These are phyloP conservation scores for Mycena polygramma DNA, from an alignment of 768 basidiomycete species.

Conservation along the genomic window DNA sequence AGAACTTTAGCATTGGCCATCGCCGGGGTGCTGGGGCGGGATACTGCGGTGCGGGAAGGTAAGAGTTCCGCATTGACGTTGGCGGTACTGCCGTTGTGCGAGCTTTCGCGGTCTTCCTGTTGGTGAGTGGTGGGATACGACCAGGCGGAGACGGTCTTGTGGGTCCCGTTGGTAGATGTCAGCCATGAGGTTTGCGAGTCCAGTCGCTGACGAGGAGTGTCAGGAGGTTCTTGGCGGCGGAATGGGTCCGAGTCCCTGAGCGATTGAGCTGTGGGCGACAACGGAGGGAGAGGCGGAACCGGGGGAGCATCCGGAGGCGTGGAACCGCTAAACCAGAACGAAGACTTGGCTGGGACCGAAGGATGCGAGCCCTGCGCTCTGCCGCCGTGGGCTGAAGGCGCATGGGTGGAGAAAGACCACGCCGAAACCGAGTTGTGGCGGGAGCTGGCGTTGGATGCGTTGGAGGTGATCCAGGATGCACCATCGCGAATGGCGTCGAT, in stretches of 20 bases:
- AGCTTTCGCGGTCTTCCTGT: constrained; percentile 42
- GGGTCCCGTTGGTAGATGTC: constrained; percentile 71
- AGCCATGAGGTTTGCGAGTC: constrained; percentile 84
- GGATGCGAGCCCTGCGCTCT: constrained; percentile 50
- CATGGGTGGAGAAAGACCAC: constrained; percentile 81
- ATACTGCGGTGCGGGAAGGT: constrained; percentile 48
- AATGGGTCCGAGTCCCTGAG: constrained; percentile 74
- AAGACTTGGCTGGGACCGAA: constrained; percentile 65
- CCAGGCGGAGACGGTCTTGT: constrained; percentile 73
- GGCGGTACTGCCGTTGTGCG: constrained; percentile 52
- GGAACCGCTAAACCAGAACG: constrained; percentile 71
- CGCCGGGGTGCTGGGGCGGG: constrained; percentile 65
- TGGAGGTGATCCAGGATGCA: constrained; percentile 85
- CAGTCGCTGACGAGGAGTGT: constrained; percentile 61
- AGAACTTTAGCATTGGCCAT: constrained; percentile 72
- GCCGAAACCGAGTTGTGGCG: constrained; percentile 71
- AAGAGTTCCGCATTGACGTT: constrained; percentile 60
- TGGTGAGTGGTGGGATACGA: constrained; percentile 69
- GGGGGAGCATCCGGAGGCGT: constrained; percentile 69
- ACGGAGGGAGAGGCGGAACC: constrained; percentile 76
- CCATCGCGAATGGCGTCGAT: constrained; percentile 81
- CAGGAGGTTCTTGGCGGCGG: constrained; percentile 61
- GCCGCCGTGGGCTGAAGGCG: constrained; percentile 53
- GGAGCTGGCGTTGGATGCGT: constrained; percentile 67
- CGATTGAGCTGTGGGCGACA: constrained; percentile 55